Evolutionary conservation across 495 filamentous ascomycete genomes (phyloP).

Genomic region (Lasiosphaeriaceae sp.): DNA sequence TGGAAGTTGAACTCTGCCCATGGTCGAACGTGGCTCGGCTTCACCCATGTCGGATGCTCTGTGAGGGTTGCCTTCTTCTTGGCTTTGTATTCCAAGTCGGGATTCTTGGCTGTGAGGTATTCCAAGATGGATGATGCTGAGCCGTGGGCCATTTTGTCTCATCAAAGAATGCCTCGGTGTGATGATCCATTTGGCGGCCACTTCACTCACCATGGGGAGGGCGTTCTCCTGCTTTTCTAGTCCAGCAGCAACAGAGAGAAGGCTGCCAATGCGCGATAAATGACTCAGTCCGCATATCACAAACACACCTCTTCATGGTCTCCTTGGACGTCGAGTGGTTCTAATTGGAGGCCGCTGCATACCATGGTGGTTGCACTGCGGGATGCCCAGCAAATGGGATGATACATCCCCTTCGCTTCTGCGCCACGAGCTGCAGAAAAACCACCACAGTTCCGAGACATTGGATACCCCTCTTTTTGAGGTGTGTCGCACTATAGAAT

Average conservation of each 20-base stretch:
- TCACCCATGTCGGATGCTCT: background rate
- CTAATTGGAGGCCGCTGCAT: background rate
- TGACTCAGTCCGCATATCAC: background rate
- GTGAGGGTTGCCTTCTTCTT: background rate
- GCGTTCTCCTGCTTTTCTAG: background rate
- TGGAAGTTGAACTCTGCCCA: background rate
- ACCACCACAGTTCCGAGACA: too few species aligned
- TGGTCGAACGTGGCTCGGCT: background rate
- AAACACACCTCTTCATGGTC: background rate
- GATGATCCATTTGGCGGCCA: background rate
- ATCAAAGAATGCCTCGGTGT: background rate
- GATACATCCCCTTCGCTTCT: background rate
- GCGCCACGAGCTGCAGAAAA: background rate
- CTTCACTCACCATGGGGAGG: background rate
- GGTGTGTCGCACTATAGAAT: background rate
- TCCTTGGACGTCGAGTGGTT: background rate
- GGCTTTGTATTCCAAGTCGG: background rate
- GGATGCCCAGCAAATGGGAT: background rate
- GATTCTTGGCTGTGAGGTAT: background rate
- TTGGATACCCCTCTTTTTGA: background rate
- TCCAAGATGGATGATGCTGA: background rate
- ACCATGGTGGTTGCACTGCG: background rate
- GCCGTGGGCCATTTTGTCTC: background rate
- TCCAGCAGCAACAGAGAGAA: background rate
- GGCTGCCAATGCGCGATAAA: background rate